phyloP scores from a whole-genome alignment of 345 rosid genomes.

The Rhodomyrtus tomentosa region DNA sequence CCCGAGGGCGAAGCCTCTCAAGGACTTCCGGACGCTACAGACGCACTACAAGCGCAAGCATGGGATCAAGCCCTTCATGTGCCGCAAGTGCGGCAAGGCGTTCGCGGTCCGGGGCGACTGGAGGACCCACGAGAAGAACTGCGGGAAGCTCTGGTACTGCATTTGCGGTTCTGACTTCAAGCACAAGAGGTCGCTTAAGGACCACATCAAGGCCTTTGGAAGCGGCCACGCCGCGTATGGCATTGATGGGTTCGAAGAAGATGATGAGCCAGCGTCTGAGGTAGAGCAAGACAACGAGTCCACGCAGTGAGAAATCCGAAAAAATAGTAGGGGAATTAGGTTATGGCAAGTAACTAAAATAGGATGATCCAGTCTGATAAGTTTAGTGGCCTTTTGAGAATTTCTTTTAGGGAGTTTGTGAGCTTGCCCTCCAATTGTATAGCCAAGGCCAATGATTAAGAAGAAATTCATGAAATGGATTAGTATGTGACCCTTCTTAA shows the following conservation, averaged over 20 bases:
- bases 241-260: constrained; percentile 39
- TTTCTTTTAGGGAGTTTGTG: neutral
- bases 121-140: constrained; percentile 71
- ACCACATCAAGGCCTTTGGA: constrained; percentile 46
- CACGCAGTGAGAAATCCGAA: neutral
- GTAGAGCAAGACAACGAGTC: constrained; percentile 34
- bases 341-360: neutral
- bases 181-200: constrained; percentile 57
- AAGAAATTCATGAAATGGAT: neutral
- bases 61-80: constrained; percentile 64
- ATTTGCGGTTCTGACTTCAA: constrained; percentile 53
- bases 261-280: constrained; percentile 48
- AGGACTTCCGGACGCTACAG: constrained; percentile 62
- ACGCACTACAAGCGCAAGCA: constrained; percentile 72
- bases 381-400: neutral
- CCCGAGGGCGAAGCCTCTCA: constrained; percentile 59
- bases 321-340: neutral
- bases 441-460: neutral
- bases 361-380: neutral
- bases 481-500: neutral
- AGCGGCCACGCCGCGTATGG: constrained; percentile 43
- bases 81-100: constrained; percentile 63
- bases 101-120: constrained; percentile 65
- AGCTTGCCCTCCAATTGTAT: neutral
- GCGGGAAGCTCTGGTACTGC: constrained; percentile 60